Percentiles rank a stretch among this genome's conserved stretches.
These are phyloP conservation scores for Alliaria petiolata DNA, from an alignment of 345 rosid genomes.

Conservation along the genomic window DNA sequence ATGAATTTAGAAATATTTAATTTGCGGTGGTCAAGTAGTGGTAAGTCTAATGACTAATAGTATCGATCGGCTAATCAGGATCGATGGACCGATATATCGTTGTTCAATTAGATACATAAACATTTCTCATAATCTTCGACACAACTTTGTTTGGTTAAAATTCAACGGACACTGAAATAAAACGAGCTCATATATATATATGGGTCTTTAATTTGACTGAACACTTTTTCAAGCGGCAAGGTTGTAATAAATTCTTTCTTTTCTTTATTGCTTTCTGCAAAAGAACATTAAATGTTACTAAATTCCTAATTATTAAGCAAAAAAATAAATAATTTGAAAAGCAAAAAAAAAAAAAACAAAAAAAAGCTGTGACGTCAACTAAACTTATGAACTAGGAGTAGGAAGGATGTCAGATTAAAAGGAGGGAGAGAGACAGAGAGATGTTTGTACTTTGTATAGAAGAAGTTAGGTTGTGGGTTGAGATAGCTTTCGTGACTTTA, in stretches of 20 bases:
- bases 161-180: not conserved
- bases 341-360: not conserved
- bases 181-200: too few species aligned
- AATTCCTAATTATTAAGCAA: not conserved
- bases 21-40: too few species aligned
- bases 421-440: not conserved
- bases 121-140: too few species aligned
- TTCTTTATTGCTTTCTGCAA: conserved; percentile 8
- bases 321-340: not conserved
- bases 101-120: too few species aligned
- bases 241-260: not conserved
- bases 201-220: conserved; percentile 17
- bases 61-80: too few species aligned
- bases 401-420: conserved; percentile 20
- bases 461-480: conserved; percentile 29
- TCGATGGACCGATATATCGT: too few species aligned
- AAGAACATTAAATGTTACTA: not conserved
- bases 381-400: conserved; percentile 14
- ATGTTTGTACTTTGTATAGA: not conserved
- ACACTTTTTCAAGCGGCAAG: not conserved
- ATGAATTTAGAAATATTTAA: too few species aligned
- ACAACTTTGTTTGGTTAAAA: too few species aligned
- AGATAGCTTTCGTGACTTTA: conserved; percentile 18
- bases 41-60: too few species aligned
- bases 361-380: conserved; percentile 22